These are phyloP conservation scores for Lactarius pseudohatsudake DNA, from an alignment of 768 basidiomycete species.

Conservation along the genomic window DNA sequence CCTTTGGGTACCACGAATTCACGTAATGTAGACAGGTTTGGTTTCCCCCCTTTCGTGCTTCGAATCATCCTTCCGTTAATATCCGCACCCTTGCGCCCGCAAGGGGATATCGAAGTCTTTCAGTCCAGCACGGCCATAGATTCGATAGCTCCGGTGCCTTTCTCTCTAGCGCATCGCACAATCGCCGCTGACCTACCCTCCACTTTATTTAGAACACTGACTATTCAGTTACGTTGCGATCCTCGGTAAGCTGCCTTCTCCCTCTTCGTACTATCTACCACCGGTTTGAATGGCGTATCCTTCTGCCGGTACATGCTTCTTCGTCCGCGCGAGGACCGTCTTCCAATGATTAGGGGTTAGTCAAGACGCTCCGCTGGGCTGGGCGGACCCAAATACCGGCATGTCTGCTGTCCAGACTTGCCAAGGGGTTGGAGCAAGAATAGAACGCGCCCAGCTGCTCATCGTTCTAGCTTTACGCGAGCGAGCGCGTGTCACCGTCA, in stretches of 20 bases:
- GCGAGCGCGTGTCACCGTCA: constrained; percentile 8
- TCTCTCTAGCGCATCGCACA: not conserved
- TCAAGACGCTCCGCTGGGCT: not conserved
- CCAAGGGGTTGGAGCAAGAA: not conserved
- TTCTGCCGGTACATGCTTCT: not conserved
- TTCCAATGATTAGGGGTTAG: constrained; percentile 7
- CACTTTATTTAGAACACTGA: not conserved
- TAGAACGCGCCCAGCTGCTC: not conserved
- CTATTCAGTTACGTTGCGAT: not conserved
- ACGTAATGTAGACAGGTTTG: constrained; percentile 15
- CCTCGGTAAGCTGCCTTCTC: not conserved
- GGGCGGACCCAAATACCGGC: constrained; percentile 4
- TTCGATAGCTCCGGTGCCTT: constrained; percentile 3
- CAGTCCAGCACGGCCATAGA: not conserved
- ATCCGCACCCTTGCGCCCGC: constrained; percentile 12
- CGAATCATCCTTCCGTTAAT: constrained; percentile 2
- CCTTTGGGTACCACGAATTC: constrained; percentile 1
- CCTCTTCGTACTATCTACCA: not conserved
- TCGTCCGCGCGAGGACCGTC: not conserved
- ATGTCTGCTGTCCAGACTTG: constrained; percentile 5
- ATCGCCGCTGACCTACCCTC: constrained; percentile 10
- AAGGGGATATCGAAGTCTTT: constrained; percentile 12
- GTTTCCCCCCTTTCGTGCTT: constrained; percentile 2
- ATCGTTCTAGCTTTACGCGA: constrained; percentile 5
- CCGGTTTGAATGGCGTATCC: not conserved